A percentile compares a stretch with the other conserved stretches of the same genome.
Conservation (phyloP, 805 yeast species). For the Ogataea pilisensis region DNA sequence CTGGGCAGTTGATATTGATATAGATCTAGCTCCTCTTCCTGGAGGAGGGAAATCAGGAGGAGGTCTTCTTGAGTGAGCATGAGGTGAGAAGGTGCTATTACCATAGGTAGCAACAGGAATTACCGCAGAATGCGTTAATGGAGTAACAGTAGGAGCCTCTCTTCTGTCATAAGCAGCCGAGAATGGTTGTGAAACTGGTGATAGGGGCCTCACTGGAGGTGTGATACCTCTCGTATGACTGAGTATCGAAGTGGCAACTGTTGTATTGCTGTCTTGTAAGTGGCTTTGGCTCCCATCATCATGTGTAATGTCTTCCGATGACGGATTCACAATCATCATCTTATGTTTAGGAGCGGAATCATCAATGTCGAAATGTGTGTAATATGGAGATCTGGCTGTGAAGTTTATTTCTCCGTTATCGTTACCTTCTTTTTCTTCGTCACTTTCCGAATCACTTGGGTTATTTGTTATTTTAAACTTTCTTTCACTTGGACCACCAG, state of each 20-base stretch:
- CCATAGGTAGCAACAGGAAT: constrained; percentile 15
- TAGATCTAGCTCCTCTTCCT: constrained; percentile 34
- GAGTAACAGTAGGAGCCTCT: constrained; percentile 32
- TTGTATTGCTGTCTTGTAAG: neutral
- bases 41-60: constrained; percentile 37
- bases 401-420: constrained; percentile 30
- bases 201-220: constrained; percentile 3
- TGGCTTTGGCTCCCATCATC: constrained; percentile 1
- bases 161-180: constrained; percentile 34
- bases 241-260: neutral
- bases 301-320: neutral
- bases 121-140: constrained; percentile 26
- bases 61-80: constrained; percentile 28
- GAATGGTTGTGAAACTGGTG: neutral
- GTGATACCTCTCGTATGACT: neutral
- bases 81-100: neutral
- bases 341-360: constrained; percentile 12
- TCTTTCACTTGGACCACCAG: neutral
- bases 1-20: constrained; percentile 32
- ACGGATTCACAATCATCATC: constrained; percentile 24
- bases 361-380: constrained; percentile 23
- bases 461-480: neutral
- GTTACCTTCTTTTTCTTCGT: constrained; percentile 17
- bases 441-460: constrained; percentile 1
- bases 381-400: constrained; percentile 32